Conservation (phyloP, 2,329 filamentous ascomycete species). For the Cladosporium sp. region DNA sequence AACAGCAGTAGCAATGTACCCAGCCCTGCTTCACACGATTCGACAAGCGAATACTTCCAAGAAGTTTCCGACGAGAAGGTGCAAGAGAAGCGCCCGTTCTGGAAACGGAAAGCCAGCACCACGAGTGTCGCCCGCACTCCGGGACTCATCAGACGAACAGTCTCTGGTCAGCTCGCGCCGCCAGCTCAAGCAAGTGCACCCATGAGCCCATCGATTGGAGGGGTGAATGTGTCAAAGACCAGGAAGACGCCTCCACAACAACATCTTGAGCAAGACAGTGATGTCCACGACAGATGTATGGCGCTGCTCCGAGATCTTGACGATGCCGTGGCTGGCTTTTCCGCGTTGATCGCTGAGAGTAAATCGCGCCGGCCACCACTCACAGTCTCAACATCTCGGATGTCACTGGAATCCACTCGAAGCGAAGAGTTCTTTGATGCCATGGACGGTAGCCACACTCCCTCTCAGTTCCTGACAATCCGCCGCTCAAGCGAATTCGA, state of each 20-base stretch:
- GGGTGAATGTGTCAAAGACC: slow-evolving; percentile 39
- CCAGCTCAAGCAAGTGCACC: slow-evolving; percentile 41
- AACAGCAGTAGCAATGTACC: slow-evolving; percentile 35
- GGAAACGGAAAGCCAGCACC: slow-evolving; percentile 79
- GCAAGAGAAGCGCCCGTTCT: slow-evolving; percentile 72
- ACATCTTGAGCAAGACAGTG: slow-evolving; percentile 30
- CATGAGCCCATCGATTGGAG: slow-evolving; percentile 37
- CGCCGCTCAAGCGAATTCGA: slow-evolving; percentile 71
- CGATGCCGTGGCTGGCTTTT: slow-evolving; percentile 78
- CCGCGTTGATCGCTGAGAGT: slow-evolving; percentile 71
- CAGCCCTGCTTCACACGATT: slow-evolving; percentile 37
- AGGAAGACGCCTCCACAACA: slow-evolving; percentile 12
- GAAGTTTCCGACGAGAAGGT: slow-evolving; percentile 30
- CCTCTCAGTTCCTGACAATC: slow-evolving; percentile 73
- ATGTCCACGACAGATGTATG: slow-evolving; percentile 78
- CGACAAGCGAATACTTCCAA: slow-evolving; percentile 38
- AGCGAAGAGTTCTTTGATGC: slow-evolving; percentile 95
- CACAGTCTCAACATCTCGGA: slow-evolving; percentile 47
- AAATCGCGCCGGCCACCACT: slow-evolving; percentile 69
- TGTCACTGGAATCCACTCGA: slow-evolving; percentile 79
- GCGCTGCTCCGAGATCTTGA: slow-evolving; percentile 84
- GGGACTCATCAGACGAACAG: slow-evolving; percentile 47
- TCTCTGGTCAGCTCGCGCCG: slow-evolving; percentile 56
- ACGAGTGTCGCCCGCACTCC: slow-evolving; percentile 50
- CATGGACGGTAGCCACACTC: slow-evolving; percentile 58